A percentile compares a stretch with the other conserved stretches of the same genome.
Evolutionary conservation across 2,329 filamentous ascomycete genomes (phyloP).

Genomic region (Alternaria conjuncta): DNA sequence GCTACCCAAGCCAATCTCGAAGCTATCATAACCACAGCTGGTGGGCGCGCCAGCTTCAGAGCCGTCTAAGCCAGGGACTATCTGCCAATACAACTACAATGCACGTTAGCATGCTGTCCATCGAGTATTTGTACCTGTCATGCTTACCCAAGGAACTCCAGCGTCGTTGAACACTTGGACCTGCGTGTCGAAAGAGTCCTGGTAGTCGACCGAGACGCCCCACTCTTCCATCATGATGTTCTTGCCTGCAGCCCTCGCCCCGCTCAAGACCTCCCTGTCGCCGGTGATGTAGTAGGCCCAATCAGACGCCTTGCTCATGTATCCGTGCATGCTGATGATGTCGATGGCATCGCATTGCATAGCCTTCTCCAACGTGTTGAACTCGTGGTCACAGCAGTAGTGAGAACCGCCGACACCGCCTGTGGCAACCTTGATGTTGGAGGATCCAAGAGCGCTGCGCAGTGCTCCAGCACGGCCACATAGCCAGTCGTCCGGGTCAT

Average conservation of each 20-base stretch:
- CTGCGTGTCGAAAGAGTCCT: not conserved
- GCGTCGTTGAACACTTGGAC: not conserved
- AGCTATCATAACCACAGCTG: not conserved
- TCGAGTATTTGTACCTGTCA: not conserved
- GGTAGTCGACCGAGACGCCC: not conserved
- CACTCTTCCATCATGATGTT: not conserved
- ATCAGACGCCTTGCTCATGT: not conserved
- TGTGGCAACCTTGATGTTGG: not conserved
- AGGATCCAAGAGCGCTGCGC: not conserved
- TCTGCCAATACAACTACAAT: not conserved
- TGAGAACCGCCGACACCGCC: not conserved
- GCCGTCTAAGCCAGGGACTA: not conserved
- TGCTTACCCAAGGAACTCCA: constrained; percentile 1
- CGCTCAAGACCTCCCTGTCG: not conserved
- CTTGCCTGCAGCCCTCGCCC: not conserved
- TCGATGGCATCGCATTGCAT: not conserved
- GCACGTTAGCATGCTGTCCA: not conserved
- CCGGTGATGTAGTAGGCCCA: not conserved
- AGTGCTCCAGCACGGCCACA: not conserved
- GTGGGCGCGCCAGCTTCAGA: not conserved
- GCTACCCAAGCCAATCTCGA: not conserved
- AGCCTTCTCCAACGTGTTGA: not conserved
- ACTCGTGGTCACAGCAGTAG: not conserved
- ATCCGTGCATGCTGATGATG: not conserved
- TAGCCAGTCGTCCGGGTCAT: not conserved